Base-by-base conservation (phyloP, 805 yeast genomes). In the Saccharomyces mikatae region DNA sequence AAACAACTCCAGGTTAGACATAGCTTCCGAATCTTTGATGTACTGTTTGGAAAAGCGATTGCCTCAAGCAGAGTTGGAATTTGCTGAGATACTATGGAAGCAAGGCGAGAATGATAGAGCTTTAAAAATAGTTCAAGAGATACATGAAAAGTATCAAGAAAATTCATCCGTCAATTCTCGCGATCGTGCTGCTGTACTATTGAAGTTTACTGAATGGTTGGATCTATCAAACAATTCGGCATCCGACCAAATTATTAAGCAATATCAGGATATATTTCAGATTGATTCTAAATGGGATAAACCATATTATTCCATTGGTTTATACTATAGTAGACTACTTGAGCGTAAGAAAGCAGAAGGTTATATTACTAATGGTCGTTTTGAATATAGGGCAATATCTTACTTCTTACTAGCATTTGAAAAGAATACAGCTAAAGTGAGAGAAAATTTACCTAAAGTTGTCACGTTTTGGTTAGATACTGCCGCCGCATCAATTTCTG, bases 381-480 rank as follows among this genome's bases (percentile, higher is more conserved):
- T 66, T 29, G 72, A 69, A 50, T 62, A 53, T 44, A 60, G 62
- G 50, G 66, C 72, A 2, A 64, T 70, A 8, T 60, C 66, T 1
- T 66, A 59, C 50, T 66, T 70, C 46, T 51, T 69, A 46, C 47
- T 55, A 13, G 68, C 74, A 0, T 67, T 70, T 52, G 65, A 66
- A 29, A 63, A 62, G 52, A 80, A 80, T 0, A 76, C 83, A 2
- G 77, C 80, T 41, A 86, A 82, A 63, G 78, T 88, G 1, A 83
- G 83, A 64, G 97, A 94, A 69, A 86, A 92, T 0, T 72, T 94
- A 22, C 98, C 99, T 0, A 90, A 89, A 62, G 80, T 89, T n/a
- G 78, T 91, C 4, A 89, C 96, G 0, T 78, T 88, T 8, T 94
- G 99, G 99, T 73, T 94, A 26, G 96, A 91, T 61, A 87, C 85